Conservation (phyloP, 106 monocot genomes). For the Allium sativum region DNA sequence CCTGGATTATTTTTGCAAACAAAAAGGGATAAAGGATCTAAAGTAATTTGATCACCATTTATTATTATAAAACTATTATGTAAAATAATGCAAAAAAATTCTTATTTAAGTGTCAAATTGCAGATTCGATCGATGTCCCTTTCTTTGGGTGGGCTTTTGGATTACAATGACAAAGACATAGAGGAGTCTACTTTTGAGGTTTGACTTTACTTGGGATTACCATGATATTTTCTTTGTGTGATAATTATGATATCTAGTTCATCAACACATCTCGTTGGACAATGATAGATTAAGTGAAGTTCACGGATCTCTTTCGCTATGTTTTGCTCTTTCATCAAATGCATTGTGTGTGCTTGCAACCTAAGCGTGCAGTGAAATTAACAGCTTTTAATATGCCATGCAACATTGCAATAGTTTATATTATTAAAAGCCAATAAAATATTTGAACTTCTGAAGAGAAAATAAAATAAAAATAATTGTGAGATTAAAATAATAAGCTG, state of each 20-base stretch:
- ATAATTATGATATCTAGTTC: too few relatives aligned
- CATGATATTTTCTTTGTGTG: too few relatives aligned
- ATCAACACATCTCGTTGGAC: too few relatives aligned
- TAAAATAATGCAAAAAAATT: not conserved
- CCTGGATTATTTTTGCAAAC: constrained; percentile 72
- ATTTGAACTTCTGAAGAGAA: too few relatives aligned
- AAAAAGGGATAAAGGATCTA: constrained; percentile 47
- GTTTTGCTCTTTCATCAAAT: not conserved
- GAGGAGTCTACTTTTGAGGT: constrained; percentile 99
- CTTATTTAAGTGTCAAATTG: constrained; percentile 1
- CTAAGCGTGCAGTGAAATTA: too few relatives aligned
- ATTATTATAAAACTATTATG: not conserved
- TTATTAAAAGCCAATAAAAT: too few relatives aligned
- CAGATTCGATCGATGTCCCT: constrained; percentile 82
- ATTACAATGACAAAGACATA: constrained; percentile 88
- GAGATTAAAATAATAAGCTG: too few relatives aligned
- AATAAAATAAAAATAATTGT: too few relatives aligned
- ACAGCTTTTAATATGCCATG: too few relatives aligned
- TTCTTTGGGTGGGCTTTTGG: constrained; percentile 81
- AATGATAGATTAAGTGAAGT: not conserved
- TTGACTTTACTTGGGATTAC: not conserved
- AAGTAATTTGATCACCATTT: constrained; percentile 25
- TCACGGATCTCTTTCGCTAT: not conserved
- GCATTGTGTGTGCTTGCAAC: too few relatives aligned
- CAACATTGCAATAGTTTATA: too few relatives aligned